Conservation (phyloP, 352 stramenopile species). For the Hyaloperonospora arabidopsidis region DNA sequence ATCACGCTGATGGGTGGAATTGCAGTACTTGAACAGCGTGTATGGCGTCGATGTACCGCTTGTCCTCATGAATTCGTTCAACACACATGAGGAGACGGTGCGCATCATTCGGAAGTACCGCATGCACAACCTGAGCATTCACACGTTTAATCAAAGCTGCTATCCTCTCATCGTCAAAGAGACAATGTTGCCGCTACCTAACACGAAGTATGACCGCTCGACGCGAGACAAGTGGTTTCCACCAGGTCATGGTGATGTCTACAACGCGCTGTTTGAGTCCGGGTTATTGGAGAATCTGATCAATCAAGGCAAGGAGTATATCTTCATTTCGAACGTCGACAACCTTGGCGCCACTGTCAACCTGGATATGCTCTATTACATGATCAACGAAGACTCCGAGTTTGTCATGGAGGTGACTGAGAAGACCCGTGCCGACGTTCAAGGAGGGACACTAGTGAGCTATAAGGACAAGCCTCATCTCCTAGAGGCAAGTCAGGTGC, state of each 20-base stretch:
- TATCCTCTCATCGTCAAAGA: slow-evolving; percentile 88
- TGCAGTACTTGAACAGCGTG: slow-evolving; percentile 85
- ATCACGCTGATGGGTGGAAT: background rate
- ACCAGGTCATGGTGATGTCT: slow-evolving; percentile 98
- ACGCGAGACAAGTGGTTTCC: slow-evolving; percentile 90
- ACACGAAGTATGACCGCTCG: slow-evolving; percentile 74
- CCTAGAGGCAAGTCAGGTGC: slow-evolving; percentile 96
- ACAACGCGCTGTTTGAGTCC: slow-evolving; percentile 96
- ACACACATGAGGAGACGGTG: slow-evolving; percentile 96
- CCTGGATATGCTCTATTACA: slow-evolving; percentile 97
- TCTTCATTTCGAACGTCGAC: slow-evolving; percentile 99
- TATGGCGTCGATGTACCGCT: slow-evolving; percentile 95
- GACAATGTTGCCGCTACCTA: slow-evolving; percentile 84
- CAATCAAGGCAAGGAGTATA: slow-evolving; percentile 95
- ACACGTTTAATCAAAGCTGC: slow-evolving; percentile 92
- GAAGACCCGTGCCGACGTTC: slow-evolving; percentile 87
- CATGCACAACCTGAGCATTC: slow-evolving; percentile 91
- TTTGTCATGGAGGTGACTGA: slow-evolving; percentile 99
- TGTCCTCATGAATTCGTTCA: slow-evolving; percentile 99
- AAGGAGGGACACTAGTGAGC: slow-evolving; percentile 86
- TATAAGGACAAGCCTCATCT: slow-evolving; percentile 92
- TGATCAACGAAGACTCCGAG: slow-evolving; percentile 93
- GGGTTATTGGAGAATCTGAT: slow-evolving; percentile 94
- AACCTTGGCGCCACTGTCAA: slow-evolving; percentile 98
- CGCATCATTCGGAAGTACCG: slow-evolving; percentile 97